phyloP scores from a whole-genome alignment of 495 filamentous ascomycete species.

The Aspergillus wentii region DNA sequence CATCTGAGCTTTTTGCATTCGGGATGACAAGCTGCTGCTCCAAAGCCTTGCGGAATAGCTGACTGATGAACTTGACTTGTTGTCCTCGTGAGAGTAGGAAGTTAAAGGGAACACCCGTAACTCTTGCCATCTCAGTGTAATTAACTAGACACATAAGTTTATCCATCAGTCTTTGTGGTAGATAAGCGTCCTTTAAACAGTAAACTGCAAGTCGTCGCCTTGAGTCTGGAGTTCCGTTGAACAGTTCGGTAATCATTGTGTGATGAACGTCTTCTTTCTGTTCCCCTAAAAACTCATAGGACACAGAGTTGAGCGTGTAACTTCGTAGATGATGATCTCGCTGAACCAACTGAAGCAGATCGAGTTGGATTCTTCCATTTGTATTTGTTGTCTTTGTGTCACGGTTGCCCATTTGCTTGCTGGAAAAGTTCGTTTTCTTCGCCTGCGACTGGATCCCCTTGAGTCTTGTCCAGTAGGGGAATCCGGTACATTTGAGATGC shows the following conservation, averaged over 20 bases:
- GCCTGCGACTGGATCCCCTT: constrained; percentile 57
- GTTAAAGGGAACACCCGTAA: constrained; percentile 97
- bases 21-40: constrained; percentile 93
- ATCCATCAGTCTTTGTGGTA: constrained; percentile 92
- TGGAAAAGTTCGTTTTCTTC: constrained; percentile 81
- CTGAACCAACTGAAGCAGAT: constrained; percentile 89
- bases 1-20: constrained; percentile 63
- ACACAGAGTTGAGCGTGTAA: constrained; percentile 97
- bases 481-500: constrained; percentile 67
- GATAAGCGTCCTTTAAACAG: constrained; percentile 95
- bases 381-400: constrained; percentile 93
- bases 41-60: constrained; percentile 90
- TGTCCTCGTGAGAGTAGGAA: constrained; percentile 89
- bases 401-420: constrained; percentile 98
- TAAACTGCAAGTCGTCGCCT: constrained; percentile 88
- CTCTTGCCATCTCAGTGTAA: constrained; percentile 99
- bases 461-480: constrained; percentile 83
- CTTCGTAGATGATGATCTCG: constrained; percentile 91
- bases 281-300: constrained; percentile 91
- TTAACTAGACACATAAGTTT: constrained; percentile 97
- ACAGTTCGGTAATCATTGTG: constrained; percentile 97
- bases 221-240: constrained; percentile 90
- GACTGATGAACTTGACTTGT: constrained; percentile 96
- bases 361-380: constrained; percentile 87
- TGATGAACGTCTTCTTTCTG: constrained; percentile 99